Evolutionary conservation across 768 basidiomycete species (phyloP).

Genomic region (Mrakia frigida): DNA sequence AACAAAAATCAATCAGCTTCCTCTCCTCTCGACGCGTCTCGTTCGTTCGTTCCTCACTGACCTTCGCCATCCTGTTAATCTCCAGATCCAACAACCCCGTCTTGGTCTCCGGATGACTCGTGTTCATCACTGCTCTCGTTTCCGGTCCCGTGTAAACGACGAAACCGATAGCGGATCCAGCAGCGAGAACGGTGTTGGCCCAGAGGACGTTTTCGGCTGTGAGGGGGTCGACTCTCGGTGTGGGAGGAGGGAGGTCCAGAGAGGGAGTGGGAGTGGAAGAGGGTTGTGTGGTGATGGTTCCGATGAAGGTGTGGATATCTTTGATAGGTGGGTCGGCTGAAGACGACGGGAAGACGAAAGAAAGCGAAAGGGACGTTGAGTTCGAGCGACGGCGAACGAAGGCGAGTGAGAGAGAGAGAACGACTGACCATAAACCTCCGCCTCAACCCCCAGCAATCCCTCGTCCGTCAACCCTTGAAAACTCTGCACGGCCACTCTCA

Average conservation of each 20-base stretch:
- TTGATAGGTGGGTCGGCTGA: slow-evolving; percentile 90
- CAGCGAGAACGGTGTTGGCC: slow-evolving; percentile 95
- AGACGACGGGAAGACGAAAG: no score
- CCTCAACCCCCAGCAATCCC: slow-evolving; percentile 59
- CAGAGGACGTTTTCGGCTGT: slow-evolving; percentile 93
- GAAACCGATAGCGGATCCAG: slow-evolving; percentile 86
- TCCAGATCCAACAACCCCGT: slow-evolving; percentile 86
- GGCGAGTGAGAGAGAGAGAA: slow-evolving; percentile 28
- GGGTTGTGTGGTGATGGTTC: slow-evolving; percentile 63
- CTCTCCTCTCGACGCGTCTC: no score
- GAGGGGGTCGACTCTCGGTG: slow-evolving; percentile 65
- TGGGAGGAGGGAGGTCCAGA: slow-evolving; percentile 46
- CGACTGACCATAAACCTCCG: slow-evolving; percentile 76
- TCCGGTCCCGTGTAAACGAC: slow-evolving; percentile 92
- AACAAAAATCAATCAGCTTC: not conserved
- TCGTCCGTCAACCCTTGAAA: slow-evolving; percentile 66
- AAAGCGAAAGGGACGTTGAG: not conserved
- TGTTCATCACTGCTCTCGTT: slow-evolving; percentile 97
- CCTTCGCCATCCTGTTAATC: slow-evolving; percentile 93
- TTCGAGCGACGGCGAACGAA: slow-evolving; percentile 23
- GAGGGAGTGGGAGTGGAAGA: slow-evolving; percentile 44
- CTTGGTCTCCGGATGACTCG: slow-evolving; percentile 92
- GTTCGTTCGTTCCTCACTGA: slow-evolving; percentile 44
- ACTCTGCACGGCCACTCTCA: slow-evolving; percentile 78
- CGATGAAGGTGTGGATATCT: slow-evolving; percentile 92